Evolutionary conservation across 2,329 filamentous ascomycete species (phyloP), one percentile per base, ranked within the genome.

Genomic region (Curvularia sp.): DNA sequence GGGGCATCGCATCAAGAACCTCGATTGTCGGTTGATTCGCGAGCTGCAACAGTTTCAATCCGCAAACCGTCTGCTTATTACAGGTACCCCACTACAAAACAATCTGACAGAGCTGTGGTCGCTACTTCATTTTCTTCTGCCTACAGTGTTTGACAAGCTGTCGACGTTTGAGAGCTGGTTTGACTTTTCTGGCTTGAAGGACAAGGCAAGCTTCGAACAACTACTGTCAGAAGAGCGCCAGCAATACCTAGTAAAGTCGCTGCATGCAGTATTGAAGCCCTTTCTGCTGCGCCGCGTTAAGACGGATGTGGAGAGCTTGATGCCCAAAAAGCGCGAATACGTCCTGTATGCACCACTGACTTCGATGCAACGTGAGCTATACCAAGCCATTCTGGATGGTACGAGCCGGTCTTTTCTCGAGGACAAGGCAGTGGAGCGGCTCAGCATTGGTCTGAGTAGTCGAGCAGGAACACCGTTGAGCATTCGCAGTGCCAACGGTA

Each of bases 241-340:
- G 71, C 87, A 90, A 61, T 90, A 89, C 50, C 79, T 95, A 1
- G 89, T 96, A 1, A 88, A 93, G 51, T 97, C 94, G 63, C 90
- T 99, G 57, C 95, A 99, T 71, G 87, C 94, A 0, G 93, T 99
- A 24, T 78, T 99, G 0, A 97, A 98, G 68, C 95, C 95, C 0
- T 89, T 99, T 67, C 81, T 99, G 1, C 82, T 99, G 0, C 87
- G 95, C 1, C 85, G 95, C 18, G 86, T 99, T 62, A 99, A 99
- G 78, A 90, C 92, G 0, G 95, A 99, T 70, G 95, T 99, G 0
- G 94, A 96, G 54, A 89, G 89, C 2, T 86, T 92, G 48, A 83
- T 99, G n/a, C 95, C 95, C 0, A 96, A 94, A 78, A 99, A 99
- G 81, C 87, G 95, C 28, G 95, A 99, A 75, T 99, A 99, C 66